phyloP scores from a whole-genome alignment of 176 grass and related monocot genomes.

The Triticum dicoccoides region DNA sequence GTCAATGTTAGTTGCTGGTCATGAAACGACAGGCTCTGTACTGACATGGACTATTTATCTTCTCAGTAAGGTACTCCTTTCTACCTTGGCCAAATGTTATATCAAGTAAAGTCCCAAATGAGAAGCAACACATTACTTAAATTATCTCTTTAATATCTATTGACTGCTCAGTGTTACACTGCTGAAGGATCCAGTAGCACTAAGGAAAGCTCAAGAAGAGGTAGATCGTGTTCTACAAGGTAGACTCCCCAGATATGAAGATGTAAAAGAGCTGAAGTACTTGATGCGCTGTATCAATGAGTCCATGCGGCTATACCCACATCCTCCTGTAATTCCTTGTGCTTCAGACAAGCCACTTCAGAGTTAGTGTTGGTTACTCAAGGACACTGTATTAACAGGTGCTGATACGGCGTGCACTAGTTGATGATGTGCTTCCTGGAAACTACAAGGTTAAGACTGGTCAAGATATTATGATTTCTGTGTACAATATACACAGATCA shows the following conservation, averaged over 20 bases:
- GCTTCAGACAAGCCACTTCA: constrained; percentile 30
- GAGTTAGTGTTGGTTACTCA: constrained; percentile 32
- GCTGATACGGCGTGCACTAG: constrained; percentile 71
- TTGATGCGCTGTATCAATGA: constrained; percentile 99
- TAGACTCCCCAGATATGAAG: constrained; percentile 96
- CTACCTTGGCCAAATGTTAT: constrained; percentile 3
- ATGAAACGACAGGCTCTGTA: constrained; percentile 98
- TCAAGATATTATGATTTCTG: constrained; percentile 98
- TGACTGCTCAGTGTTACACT: constrained; percentile 60
- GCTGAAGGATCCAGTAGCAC: constrained; percentile 71
- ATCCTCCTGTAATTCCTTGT: constrained; percentile 78
- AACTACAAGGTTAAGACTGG: constrained; percentile 82
- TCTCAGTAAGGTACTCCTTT: constrained; percentile 84
- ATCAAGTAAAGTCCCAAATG: constrained; percentile 12
- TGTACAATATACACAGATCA: constrained; percentile 96
- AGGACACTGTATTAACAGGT: constrained; percentile 54
- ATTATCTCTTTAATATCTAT: constrained; percentile 52
- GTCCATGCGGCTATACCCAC: constrained; percentile 98
- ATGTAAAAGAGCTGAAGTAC: constrained; percentile 96
- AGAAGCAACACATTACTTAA: constrained; percentile 37
- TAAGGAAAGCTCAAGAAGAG: constrained; percentile 80
- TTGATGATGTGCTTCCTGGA: constrained; percentile 96
- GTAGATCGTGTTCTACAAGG: constrained; percentile 88
- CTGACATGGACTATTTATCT: constrained; percentile 97
- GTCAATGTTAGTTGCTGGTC: constrained; percentile 98